These are phyloP conservation scores for Mollisia scopiformis DNA, from an alignment of 2,329 filamentous ascomycete species.

Conservation along the genomic window DNA sequence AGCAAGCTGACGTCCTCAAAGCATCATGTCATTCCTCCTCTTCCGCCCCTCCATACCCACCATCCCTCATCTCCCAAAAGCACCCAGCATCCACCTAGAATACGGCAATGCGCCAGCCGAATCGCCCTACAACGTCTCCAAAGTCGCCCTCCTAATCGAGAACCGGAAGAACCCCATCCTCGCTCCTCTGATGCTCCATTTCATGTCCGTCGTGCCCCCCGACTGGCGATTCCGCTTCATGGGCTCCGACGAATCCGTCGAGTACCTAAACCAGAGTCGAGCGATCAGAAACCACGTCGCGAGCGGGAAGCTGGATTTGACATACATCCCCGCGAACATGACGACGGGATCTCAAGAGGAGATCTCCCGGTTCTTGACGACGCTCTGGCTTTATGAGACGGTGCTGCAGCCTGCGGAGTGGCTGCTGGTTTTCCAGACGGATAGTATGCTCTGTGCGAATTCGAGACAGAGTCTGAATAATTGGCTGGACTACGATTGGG, in stretches of 20 bases:
- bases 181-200: slow-evolving; percentile 57
- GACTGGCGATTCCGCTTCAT: slow-evolving; percentile 62
- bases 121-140: slow-evolving; percentile 31
- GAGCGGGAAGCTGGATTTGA: slow-evolving; percentile 51
- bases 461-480: slow-evolving; percentile 42
- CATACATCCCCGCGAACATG: slow-evolving; percentile 55
- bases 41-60: slow-evolving; percentile 28
- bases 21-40: slow-evolving; percentile 28
- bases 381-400: slow-evolving; percentile 53
- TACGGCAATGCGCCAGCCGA: slow-evolving; percentile 15
- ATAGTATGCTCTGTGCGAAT: slow-evolving; percentile 59
- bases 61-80: slow-evolving; percentile 18
- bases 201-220: slow-evolving; percentile 57
- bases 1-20: slow-evolving; percentile 13
- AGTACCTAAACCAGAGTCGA: slow-evolving; percentile 46
- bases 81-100: slow-evolving; percentile 29
- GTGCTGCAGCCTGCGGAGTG: slow-evolving; percentile 54
- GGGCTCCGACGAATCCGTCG: slow-evolving; percentile 51
- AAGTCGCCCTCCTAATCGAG: slow-evolving; percentile 58
- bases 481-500: slow-evolving; percentile 39
- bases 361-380: slow-evolving; percentile 56
- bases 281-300: slow-evolving; percentile 44
- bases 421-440: slow-evolving; percentile 59
- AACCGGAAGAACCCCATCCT: slow-evolving; percentile 52
- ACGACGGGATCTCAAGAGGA: slow-evolving; percentile 52